Conservation (phyloP, 2,329 filamentous ascomycete species). For the Paradendryphiella salina region DNA sequence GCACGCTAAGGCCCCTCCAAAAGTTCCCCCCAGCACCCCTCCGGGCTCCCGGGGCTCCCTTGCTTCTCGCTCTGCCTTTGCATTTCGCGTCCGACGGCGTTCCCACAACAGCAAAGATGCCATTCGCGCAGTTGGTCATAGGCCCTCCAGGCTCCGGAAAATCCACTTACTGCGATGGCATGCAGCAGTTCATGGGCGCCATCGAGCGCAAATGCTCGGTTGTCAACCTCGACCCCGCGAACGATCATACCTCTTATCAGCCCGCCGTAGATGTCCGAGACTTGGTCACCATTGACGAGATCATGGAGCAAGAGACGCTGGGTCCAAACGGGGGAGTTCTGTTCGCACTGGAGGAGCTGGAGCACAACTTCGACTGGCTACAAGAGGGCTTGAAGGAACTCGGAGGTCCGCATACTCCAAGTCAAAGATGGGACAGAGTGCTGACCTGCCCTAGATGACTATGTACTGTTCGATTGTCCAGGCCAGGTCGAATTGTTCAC, state of each 20-base stretch:
- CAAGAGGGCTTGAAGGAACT: constrained; percentile 77
- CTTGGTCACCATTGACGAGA: constrained; percentile 86
- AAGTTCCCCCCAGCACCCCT: constrained; percentile 11
- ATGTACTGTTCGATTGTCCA: constrained; percentile 92
- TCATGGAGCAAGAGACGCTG: constrained; percentile 88
- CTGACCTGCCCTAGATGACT: constrained; percentile 66
- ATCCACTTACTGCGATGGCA: constrained; percentile 97
- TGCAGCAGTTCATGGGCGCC: constrained; percentile 97
- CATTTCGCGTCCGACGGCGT: not conserved
- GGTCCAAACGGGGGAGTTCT: constrained; percentile 91
- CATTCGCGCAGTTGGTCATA: constrained; percentile 77
- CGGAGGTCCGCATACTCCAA: constrained; percentile 52
- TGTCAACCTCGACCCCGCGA: constrained; percentile 95
- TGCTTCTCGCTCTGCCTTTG: not conserved
- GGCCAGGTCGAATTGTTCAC: constrained; percentile 97
- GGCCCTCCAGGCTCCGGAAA: constrained; percentile 96
- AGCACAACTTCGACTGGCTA: constrained; percentile 92
- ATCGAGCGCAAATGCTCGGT: constrained; percentile 94
- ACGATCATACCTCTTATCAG: constrained; percentile 87
- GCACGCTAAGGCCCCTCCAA: constrained; percentile 23
- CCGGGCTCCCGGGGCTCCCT: not conserved
- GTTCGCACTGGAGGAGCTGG: constrained; percentile 92
- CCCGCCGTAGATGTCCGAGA: constrained; percentile 89
- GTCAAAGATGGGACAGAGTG: constrained; percentile 1
- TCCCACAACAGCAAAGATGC: constrained; percentile 48